Evolutionary conservation across 2,329 filamentous ascomycete species (phyloP), one percentile per base, ranked within the genome.

Genomic region (Penicillium glabrum): DNA sequence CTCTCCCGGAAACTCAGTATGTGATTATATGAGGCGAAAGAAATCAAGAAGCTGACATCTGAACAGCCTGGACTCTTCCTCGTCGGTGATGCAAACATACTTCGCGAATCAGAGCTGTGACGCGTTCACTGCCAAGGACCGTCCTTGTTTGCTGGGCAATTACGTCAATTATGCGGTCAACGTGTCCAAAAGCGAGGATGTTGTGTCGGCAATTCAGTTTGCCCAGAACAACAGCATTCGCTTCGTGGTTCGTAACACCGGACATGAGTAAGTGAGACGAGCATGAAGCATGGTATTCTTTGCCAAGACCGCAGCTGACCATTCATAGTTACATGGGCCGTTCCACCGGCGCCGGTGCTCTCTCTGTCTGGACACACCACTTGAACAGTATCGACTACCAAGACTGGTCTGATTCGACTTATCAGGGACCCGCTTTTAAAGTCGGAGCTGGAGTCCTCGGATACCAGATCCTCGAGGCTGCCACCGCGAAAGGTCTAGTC

Each of bases 271-370:
- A 23, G 44, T 45, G 77, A 85, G 57, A 82, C 86, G 1, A 77
- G 88, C 16, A 82, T 79, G 6, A 80, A 77, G 5, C 21, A 46
- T 3, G 60, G 58, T 6, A 56, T 59, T 19, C 39, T 14, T 62
- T 9, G 3, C 6, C 7, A 39, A 9, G n/a, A 7, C 9, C n/a
- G n/a, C 9, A 8, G 43, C 62, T 39, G 8, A 39, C 7, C 35
- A 19, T 19, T 39, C 1, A n/a, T 19, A 19, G 35, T 39, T 39
- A 39, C 35, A 54, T 81, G 31, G 87, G 86, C 43, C 83, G 84
- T 33, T 86, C 83, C 0, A 85, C 85, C 0, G 87, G 86, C 33
- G 81, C 80, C 45, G 85, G 86, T 2, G 78, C 64, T 8, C 61
- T 72, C 27, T 65, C 67, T 4, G 62, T 74, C 24, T 74, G 72